A percentile compares a stretch with the other conserved stretches of the same genome.
Conservation (phyloP, 352 stramenopile genomes). For the Phytophthora capsici region DNA sequence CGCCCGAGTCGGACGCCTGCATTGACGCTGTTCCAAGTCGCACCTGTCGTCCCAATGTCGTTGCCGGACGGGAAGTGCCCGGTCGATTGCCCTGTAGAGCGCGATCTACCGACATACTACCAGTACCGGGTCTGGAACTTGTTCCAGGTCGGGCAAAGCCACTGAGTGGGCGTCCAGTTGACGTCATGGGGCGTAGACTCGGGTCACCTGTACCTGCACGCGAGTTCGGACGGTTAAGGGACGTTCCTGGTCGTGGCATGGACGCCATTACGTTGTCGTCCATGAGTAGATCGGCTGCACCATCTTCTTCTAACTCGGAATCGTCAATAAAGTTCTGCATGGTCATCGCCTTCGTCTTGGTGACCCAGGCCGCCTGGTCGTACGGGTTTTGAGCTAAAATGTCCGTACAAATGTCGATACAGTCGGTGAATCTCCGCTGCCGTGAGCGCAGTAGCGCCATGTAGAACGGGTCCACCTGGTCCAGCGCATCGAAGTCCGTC, state of each 20-base stretch:
- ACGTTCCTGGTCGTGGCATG: conserved; percentile 89
- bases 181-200: conserved; percentile 87
- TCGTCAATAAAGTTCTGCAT: conserved; percentile 93
- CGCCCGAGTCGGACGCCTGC: conserved; percentile 58
- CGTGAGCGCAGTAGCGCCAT: conserved; percentile 80
- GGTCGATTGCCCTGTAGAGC: conserved; percentile 77
- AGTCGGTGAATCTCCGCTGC: conserved; percentile 83
- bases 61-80: conserved; percentile 87
- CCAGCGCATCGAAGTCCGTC: conserved; percentile 46
- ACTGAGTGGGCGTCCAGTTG: conserved; percentile 82
- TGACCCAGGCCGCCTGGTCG: conserved; percentile 90
- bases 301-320: conserved; percentile 92
- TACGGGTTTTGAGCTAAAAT: conserved; percentile 88
- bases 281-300: conserved; percentile 91
- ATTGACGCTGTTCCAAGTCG: conserved; percentile 93
- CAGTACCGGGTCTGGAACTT: conserved; percentile 66
- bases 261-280: conserved; percentile 93
- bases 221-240: conserved; percentile 86
- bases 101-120: conserved; percentile 78
- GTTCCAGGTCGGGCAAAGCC: conserved; percentile 89
- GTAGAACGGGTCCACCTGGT: conserved; percentile 91
- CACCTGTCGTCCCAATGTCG: conserved; percentile 90
- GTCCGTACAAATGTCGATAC: conserved; percentile 83
- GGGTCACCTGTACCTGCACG: conserved; percentile 54
- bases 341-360: conserved; percentile 91